Conservation (phyloP, 257 asterid genomes). For the Nicotiana sylvestris region DNA sequence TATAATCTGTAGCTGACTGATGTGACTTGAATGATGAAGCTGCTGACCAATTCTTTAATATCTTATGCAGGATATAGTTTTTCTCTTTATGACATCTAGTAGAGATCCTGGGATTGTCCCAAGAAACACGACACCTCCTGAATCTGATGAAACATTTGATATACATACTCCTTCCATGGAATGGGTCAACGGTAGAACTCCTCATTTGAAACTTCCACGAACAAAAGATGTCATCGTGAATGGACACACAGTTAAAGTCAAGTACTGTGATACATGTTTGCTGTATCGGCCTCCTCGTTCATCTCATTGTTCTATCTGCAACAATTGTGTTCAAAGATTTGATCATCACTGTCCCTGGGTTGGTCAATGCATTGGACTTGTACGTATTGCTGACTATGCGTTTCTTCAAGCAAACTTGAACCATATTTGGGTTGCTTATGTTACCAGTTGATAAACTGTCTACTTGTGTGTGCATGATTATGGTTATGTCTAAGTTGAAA, state of each 20-base stretch:
- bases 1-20: not conserved
- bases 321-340: slow-evolving; percentile 84
- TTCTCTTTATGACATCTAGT: slow-evolving; percentile 70
- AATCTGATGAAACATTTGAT: slow-evolving; percentile 41
- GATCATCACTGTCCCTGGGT: slow-evolving; percentile 98
- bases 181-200: slow-evolving; percentile 79
- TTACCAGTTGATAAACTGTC: not conserved
- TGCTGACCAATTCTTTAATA: not conserved
- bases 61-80: slow-evolving; percentile 56
- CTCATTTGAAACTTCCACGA: slow-evolving; percentile 66
- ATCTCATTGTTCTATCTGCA: slow-evolving; percentile 94
- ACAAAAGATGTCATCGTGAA: slow-evolving; percentile 67
- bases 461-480: not conserved
- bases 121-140: slow-evolving; percentile 62
- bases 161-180: slow-evolving; percentile 72
- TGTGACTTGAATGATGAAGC: not conserved
- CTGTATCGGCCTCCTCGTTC: slow-evolving; percentile 97
- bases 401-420: not conserved
- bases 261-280: slow-evolving; percentile 79
- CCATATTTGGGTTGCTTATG: not conserved
- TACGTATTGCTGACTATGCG: slow-evolving; percentile 33
- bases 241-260: slow-evolving; percentile 68
- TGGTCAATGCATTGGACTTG: slow-evolving; percentile 91
- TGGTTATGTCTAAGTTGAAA: not conserved
- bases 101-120: slow-evolving; percentile 87